Evolutionary conservation across 805 yeast genomes (phyloP), one percentile per base, ranked within the genome.

Genomic region (Candida cerambycidarum): DNA sequence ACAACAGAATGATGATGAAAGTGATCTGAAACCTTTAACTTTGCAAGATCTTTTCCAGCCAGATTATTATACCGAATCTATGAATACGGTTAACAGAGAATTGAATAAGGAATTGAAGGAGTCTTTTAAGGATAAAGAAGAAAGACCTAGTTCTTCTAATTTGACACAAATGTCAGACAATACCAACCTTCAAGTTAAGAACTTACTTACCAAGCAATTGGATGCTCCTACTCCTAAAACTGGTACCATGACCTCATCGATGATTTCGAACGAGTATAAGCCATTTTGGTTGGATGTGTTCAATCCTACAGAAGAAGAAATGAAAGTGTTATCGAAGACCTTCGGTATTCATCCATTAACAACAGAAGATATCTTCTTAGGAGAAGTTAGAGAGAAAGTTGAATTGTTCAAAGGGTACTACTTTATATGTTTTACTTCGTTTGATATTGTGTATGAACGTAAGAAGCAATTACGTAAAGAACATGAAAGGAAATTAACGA

Each of bases 281-380:
- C 74, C 76, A 1, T 71, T 70, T 49, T 92, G 99, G 99, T 72
- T 92, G 9, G 98, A 92, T 62, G 85, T 92, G 10, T 67, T 87
- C 44, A 85, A 88, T 56, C 99, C 99, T 9, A 86, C 96, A 0
- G 98, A 93, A 57, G 97, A 89, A 52, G 99, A 92, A 62, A 88
- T 93, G 95, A 89, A 92, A 56, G 93, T 85, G 0, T 54, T 92
- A 11, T 80, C 95, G 19, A 89, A 89, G 55, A 82, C 97, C 0
- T 92, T 92, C 66, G 96, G 95, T 1, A 88, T 92, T 43, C 99
- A 92, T 63, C 99, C 99, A 0, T 75, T 92, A 54, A 92, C 99
- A 0, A 87, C 97, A 0, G 99, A 92, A 59, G 99, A 92, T 65
- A 90, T 92, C 37, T 85, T 86, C 46, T 65, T 90, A 23, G 96